Conservation (phyloP, 2,329 filamentous ascomycete species). For the Purpureocillium lavendulum region DNA sequence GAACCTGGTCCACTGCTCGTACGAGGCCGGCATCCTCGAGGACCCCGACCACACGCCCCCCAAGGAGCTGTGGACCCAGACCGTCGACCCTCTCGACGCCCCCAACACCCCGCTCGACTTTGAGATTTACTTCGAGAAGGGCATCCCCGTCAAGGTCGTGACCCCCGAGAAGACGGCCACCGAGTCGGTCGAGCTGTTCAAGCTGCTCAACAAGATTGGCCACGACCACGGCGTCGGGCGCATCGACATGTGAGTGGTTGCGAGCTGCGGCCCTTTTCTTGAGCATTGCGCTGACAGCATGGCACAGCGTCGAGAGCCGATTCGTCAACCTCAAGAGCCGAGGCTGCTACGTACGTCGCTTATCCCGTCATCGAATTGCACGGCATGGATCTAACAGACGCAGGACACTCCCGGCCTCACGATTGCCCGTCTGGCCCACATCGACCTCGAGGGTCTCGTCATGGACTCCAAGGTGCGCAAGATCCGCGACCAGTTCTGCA, state of each 20-base stretch:
- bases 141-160: conserved; percentile 56
- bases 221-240: conserved; percentile 58
- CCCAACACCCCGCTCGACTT: conserved; percentile 58
- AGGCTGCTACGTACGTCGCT: conserved; percentile 5
- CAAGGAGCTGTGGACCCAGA: conserved; percentile 52
- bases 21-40: conserved; percentile 58
- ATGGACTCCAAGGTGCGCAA: conserved; percentile 46
- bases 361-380: too few relatives aligned
- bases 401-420: too few relatives aligned
- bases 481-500: conserved; percentile 45
- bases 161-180: conserved; percentile 28
- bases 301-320: neutral
- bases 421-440: conserved; percentile 16
- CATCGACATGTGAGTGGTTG: conserved; percentile 32
- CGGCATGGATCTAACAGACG: too few relatives aligned
- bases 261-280: conserved; percentile 12
- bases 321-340: conserved; percentile 22
- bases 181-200: conserved; percentile 57
- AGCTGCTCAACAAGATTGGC: conserved; percentile 54
- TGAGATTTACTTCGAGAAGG: conserved; percentile 58
- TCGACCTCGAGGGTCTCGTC: conserved; percentile 47
- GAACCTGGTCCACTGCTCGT: conserved; percentile 45
- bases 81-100: conserved; percentile 51
- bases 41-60: conserved; percentile 48
- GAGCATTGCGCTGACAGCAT: neutral